Base-by-base conservation (phyloP, 2,329 filamentous ascomycete genomes). In the Fusarium begoniae region DNA sequence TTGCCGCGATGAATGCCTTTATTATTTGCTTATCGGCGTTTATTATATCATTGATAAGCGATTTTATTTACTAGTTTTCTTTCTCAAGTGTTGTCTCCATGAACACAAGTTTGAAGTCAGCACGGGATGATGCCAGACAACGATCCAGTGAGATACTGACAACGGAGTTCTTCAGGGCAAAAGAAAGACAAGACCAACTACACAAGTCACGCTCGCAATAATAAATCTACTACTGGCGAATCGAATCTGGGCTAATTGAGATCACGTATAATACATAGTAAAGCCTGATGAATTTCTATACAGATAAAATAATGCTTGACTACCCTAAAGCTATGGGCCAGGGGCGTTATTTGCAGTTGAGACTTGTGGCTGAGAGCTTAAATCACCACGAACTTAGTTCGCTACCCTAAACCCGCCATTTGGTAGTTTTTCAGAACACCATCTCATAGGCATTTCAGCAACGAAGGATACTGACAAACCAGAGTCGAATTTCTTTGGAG, bases 11-110 rank as follows among this genome's bases (percentile, higher is more conserved):
- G 20, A n/a, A 17, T 0, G 6, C 3, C 5, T 32, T 22, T 11
- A 26, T 26, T 26, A 6, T 26, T 26, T 26, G 26, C 4, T 26
- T 26, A 26, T 26, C 26, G 5, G 26, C 26, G 26, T 14, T 5
- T 1, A 8, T 5, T 1, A 8, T 1, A 15, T 28, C 8, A 0
- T 1, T 11, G 6, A 22, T 15, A 0, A 15, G 13, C 0, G 4
- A 47, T 10, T 7, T 22, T 1, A 3, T 3, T 3, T 22, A 5
- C 0, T 2, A 0, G 0, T 20, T 5, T 8, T 30, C 6, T 6
- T 18, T 26, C n/a, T 13, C 7, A 5, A 24, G 17, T 18, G 11
- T 18, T 45, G n/a, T 26, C 10, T 24, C 1, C 17, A 44, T 12
- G 1, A 14, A 32, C 30, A 14, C 4, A 22, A 41, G 6, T 13